These are phyloP conservation scores for Somion occarium DNA, from an alignment of 1,284 basidiomycete genomes.

Conservation along the genomic window DNA sequence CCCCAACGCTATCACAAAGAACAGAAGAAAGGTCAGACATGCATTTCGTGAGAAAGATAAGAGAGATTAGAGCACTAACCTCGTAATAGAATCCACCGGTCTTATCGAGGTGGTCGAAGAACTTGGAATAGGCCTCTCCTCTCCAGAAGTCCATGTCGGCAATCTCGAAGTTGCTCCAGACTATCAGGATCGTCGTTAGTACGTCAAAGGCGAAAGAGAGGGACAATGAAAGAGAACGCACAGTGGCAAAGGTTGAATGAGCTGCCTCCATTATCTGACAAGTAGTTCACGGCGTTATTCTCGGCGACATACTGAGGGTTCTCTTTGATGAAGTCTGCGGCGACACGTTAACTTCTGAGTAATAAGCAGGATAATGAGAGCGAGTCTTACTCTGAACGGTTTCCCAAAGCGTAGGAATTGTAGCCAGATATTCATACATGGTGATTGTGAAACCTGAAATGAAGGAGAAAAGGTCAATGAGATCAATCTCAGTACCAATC, in stretches of 20 bases:
- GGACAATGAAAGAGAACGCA: slow-evolving; percentile 23
- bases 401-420: slow-evolving; percentile 73
- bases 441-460: slow-evolving; percentile 72
- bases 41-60: not conserved
- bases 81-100: slow-evolving; percentile 80
- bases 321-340: slow-evolving; percentile 52
- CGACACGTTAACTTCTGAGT: not conserved
- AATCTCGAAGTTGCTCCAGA: slow-evolving; percentile 81
- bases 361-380: not conserved
- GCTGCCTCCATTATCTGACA: slow-evolving; percentile 60
- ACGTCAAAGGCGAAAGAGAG: not conserved
- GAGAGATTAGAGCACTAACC: slow-evolving; percentile 28
- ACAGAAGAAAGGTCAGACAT: not conserved
- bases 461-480: too few species aligned
- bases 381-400: slow-evolving; percentile 42
- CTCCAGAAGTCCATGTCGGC: slow-evolving; percentile 61
- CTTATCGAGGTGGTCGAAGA: slow-evolving; percentile 69
- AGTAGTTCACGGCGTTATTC: slow-evolving; percentile 66
- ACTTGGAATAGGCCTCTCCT: slow-evolving; percentile 60
- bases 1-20: slow-evolving; percentile 52
- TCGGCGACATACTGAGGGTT: slow-evolving; percentile 61
- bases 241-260: slow-evolving; percentile 77
- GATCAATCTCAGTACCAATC: too few species aligned
- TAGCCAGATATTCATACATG: slow-evolving; percentile 71
- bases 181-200: slow-evolving; percentile 25